Base-by-base conservation (phyloP, 768 basidiomycete genomes). In the Leucosporidium scottii region DNA sequence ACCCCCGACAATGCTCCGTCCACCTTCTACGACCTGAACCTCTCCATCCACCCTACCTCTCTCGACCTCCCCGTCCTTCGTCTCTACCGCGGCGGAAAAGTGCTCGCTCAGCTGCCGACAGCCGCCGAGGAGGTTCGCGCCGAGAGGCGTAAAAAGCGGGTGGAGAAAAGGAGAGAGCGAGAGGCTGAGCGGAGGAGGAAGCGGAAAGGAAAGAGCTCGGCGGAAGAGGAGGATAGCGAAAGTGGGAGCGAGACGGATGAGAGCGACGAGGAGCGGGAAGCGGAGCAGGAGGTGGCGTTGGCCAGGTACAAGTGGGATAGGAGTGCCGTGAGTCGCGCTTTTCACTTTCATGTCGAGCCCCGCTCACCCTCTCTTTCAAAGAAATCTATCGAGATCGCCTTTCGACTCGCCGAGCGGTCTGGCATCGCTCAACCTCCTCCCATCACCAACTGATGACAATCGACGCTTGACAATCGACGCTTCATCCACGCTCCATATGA, bases 21-120 rank as follows among this genome's bases (percentile, higher is more conserved):
- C 18, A 68, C 71, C 6, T 72, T 68, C 64, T 72, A 68, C 62
- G 71, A 72, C 55, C 62, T 72, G 44, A 48, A 39, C 18, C 61
- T 72, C 28, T 64, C 71, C 17, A 61, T 62, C 7, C 50, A 61
- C 25, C 58, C 71, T 20, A 72, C 67, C 3, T 30, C 63, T 23
- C 28, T 30, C 44, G 71, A 68, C 50, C 31, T 72, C 20, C 71
- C 71, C 15, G 49, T 64, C 10, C 21, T 72, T 30, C 36, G 64
- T 21, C 54, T 72, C 50, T 72, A 68, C 59, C 8, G 31, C n/a
- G 47, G 39, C 1, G 71, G 71, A 0, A 61, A 64, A 47, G 54
- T 64, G 5, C 21, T 64, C 0, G 36, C 39, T 4, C 57, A 67
- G 44, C 34, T 25, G 17, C 71, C 71, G 20, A 23, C 53, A 23